phyloP scores from a whole-genome alignment of 345 rosid genomes.

The Salix exigua region DNA sequence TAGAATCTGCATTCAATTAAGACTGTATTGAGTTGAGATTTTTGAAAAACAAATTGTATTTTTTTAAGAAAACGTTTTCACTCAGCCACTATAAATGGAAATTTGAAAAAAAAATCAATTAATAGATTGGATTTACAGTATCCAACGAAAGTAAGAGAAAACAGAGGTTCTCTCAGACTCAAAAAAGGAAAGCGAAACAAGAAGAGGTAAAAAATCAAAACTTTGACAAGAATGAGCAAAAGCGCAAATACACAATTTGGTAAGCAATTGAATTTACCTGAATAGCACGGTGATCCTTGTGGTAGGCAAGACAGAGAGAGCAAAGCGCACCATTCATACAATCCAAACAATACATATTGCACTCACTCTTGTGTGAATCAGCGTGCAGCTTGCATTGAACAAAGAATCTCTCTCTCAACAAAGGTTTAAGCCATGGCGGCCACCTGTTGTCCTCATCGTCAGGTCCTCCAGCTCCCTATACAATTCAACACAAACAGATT shows the following conservation, averaged over 20 bases:
- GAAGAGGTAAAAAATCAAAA: not conserved
- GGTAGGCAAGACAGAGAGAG: conserved; percentile 48
- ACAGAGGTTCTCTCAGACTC: not conserved
- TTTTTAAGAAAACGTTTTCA: not conserved
- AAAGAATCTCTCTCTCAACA: conserved; percentile 48
- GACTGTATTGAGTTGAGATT: not conserved
- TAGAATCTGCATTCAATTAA: not conserved
- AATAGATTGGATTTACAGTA: not conserved
- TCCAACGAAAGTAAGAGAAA: not conserved
- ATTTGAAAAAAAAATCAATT: not conserved
- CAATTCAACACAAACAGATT: not conserved
- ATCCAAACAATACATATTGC: conserved; percentile 63
- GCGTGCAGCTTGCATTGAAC: conserved; percentile 53
- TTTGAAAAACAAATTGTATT: not conserved
- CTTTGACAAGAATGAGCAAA: not conserved
- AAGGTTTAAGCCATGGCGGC: conserved; percentile 64
- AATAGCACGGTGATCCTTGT: conserved; percentile 49
- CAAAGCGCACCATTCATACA: conserved; percentile 58
- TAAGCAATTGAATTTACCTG: conserved; percentile 38
- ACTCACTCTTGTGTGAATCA: conserved; percentile 61
- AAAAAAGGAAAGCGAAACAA: not conserved
- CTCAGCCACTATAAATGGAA: not conserved
- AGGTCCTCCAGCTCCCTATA: conserved; percentile 58
- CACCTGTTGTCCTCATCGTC: conserved; percentile 42
- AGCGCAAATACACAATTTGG: not conserved